Percentiles rank a stretch among this genome's conserved stretches.
phyloP scores from a whole-genome alignment of 768 basidiomycete genomes.

The Pleurotus tuber-regium region DNA sequence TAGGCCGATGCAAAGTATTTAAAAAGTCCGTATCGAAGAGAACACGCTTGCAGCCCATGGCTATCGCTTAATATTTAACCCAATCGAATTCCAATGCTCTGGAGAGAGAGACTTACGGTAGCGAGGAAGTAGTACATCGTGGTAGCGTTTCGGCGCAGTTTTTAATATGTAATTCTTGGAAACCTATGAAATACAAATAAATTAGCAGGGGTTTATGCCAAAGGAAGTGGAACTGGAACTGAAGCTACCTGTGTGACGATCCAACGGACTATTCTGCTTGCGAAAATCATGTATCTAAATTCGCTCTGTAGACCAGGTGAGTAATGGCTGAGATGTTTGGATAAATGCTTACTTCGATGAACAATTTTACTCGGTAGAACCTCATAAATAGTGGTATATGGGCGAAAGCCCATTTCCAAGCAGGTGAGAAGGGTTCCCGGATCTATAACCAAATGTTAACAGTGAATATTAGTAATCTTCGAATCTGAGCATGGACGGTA shows the following conservation, averaged over 20 bases:
- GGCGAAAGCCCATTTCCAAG: conserved; percentile 38
- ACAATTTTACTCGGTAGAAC: conserved; percentile 22
- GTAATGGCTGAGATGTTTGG: background rate
- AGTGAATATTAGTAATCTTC: background rate
- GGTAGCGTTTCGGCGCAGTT: conserved; percentile 44
- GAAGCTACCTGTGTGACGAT: background rate
- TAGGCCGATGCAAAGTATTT: conserved; percentile 38
- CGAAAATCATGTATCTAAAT: conserved; percentile 7
- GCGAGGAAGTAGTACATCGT: conserved; percentile 41
- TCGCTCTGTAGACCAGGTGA: conserved; percentile 6
- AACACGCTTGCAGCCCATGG: conserved; percentile 52
- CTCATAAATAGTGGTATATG: conserved; percentile 37
- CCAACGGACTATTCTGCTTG: background rate
- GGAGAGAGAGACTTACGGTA: conserved; percentile 34
- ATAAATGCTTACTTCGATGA: conserved; percentile 10
- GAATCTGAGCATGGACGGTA: background rate
- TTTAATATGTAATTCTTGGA: conserved; percentile 32
- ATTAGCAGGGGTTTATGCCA: background rate
- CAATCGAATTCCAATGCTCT: no score
- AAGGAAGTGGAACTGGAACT: background rate
- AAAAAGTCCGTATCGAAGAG: conserved; percentile 50
- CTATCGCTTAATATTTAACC: no score
- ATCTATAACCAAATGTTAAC: background rate
- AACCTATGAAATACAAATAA: conserved; percentile 12
- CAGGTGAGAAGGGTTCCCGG: background rate